A percentile compares a stretch with the other conserved stretches of the same genome.
These are phyloP conservation scores for Phaeosphaeriaceae sp. DNA, from an alignment of 2,329 filamentous ascomycete species.

Conservation along the genomic window DNA sequence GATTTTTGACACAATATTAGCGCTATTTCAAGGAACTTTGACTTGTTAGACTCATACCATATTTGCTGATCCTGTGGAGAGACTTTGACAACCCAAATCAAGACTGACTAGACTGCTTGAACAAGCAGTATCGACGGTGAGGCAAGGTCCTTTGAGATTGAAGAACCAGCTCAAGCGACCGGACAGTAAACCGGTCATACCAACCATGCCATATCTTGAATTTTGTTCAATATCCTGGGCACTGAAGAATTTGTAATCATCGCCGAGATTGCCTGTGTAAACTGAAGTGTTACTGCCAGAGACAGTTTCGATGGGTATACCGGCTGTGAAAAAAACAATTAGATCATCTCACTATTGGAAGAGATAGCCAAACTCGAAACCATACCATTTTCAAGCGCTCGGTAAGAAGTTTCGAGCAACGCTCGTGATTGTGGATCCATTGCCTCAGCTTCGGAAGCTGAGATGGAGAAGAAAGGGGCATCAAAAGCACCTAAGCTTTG, in stretches of 20 bases:
- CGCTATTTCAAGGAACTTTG: too few species aligned
- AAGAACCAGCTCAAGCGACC: slow-evolving; percentile 27
- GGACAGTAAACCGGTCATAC: slow-evolving; percentile 5
- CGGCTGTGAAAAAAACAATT: neutral
- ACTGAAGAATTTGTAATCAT: slow-evolving; percentile 7
- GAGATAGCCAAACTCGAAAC: too few species aligned
- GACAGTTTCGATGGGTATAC: slow-evolving; percentile 5
- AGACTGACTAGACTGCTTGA: slow-evolving; percentile 19
- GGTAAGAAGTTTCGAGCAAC: slow-evolving; percentile 27
- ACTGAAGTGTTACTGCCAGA: slow-evolving; percentile 6
- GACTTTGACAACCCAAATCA: slow-evolving; percentile 15
- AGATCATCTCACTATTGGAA: neutral
- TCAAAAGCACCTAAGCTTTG: slow-evolving; percentile 14
- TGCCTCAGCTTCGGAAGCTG: neutral
- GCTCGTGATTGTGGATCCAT: slow-evolving; percentile 24
- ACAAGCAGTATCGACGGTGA: slow-evolving; percentile 30
- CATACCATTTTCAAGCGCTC: slow-evolving; percentile 26
- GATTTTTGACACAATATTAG: too few species aligned
- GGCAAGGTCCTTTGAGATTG: slow-evolving; percentile 23
- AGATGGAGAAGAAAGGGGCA: slow-evolving; percentile 1
- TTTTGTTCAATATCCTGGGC: slow-evolving; percentile 23
- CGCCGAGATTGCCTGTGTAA: slow-evolving; percentile 6
- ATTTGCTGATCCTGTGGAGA: neutral
- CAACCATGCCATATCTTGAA: neutral
- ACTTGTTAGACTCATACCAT: slow-evolving; percentile 9